Conservation (phyloP, 1,284 basidiomycete species). For the Ustilago tritici region DNA sequence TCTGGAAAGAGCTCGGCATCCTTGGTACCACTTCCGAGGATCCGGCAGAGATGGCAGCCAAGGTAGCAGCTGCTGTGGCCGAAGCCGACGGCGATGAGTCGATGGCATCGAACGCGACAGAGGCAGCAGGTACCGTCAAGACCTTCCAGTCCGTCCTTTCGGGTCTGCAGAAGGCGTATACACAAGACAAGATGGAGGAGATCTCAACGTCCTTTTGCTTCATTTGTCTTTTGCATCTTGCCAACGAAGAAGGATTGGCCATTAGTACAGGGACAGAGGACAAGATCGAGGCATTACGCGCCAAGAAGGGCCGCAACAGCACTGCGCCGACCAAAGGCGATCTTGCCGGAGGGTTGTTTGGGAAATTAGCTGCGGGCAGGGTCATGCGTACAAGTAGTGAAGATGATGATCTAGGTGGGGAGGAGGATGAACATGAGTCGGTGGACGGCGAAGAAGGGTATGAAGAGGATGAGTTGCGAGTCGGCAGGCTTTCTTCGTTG, state of each 20-base stretch:
- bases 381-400: conserved; percentile 68
- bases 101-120: conserved; percentile 17
- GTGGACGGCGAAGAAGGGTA: conserved; percentile 47
- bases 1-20: conserved; percentile 85
- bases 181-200: conserved; percentile 92
- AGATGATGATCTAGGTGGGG: conserved; percentile 69
- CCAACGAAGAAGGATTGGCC: conserved; percentile 88
- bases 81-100: conserved; percentile 37
- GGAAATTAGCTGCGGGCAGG: conserved; percentile 26
- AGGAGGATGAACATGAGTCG: conserved; percentile 29
- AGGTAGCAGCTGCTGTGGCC: conserved; percentile 14
- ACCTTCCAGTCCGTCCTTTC: conserved; percentile 84
- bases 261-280: conserved; percentile 56
- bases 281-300: conserved; percentile 38
- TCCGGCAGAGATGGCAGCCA: conserved; percentile 23
- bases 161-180: conserved; percentile 83
- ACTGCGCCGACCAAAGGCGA: conserved; percentile 34
- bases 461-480: conserved; percentile 48
- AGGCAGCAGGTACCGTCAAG: conserved; percentile 29
- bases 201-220: conserved; percentile 99
- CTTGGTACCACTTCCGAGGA: conserved; percentile 23
- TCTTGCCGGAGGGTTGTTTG: conserved; percentile 18
- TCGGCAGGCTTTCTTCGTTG: conserved; percentile 52
- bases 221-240: conserved; percentile 93
- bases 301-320: conserved; percentile 45